phyloP scores from a whole-genome alignment of 768 basidiomycete species.

The Leucosporidium scottii region DNA sequence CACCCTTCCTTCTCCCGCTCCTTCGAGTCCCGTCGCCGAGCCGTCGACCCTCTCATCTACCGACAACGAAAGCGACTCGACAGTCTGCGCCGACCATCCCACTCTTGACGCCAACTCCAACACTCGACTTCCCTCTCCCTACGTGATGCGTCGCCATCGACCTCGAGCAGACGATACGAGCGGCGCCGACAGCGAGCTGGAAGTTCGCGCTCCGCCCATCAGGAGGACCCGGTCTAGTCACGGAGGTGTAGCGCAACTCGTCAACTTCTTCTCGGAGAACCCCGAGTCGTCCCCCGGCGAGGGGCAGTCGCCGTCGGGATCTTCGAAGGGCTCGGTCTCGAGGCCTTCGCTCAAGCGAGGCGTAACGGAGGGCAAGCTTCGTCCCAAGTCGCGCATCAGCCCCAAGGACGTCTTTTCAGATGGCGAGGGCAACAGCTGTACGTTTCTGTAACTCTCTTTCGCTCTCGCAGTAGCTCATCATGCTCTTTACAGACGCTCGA shows the following conservation, averaged over 20 bases:
- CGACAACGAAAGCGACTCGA: conserved; percentile 45
- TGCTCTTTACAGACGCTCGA: conserved; percentile 6
- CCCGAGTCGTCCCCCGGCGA: neutral
- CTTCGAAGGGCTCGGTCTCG: neutral
- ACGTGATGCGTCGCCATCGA: no score
- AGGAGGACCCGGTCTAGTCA: neutral
- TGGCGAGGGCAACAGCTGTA: conserved; percentile 13
- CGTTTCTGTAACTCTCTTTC: no score
- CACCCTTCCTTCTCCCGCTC: neutral
- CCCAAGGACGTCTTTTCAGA: conserved; percentile 10
- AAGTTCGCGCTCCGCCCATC: neutral
- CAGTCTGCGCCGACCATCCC: conserved; percentile 41
- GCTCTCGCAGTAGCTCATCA: no score
- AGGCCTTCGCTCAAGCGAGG: conserved; percentile 12
- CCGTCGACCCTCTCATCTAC: conserved; percentile 15
- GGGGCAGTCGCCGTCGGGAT: neutral
- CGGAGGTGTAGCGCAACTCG: neutral
- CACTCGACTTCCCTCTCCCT: no score
- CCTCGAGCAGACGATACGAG: conserved; percentile 12
- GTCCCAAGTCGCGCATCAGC: conserved; percentile 9
- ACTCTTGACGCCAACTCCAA: no score
- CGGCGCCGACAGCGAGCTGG: conserved; percentile 24
- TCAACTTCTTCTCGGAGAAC: conserved; percentile 9
- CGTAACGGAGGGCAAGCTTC: conserved; percentile 14
- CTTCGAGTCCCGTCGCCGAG: conserved; percentile 22